Evolutionary conservation across 2,329 filamentous ascomycete genomes (phyloP), one percentile per base, ranked within the genome.

Genomic region (Plectosphaerella sp.): DNA sequence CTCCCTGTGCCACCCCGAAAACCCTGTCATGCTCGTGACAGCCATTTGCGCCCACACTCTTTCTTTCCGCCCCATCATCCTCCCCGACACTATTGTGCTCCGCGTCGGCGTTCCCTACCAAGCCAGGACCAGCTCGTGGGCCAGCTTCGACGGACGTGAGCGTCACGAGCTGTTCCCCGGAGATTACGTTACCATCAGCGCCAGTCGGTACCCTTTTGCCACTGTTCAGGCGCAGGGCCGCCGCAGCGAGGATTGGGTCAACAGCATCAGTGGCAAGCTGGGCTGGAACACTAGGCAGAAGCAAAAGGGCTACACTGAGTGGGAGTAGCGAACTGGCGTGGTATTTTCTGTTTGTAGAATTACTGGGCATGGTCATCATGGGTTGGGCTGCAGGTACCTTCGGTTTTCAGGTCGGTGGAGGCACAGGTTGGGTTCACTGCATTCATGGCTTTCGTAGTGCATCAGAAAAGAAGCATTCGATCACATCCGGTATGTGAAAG

Each of bases 101-200:
- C 84, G 94, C 37, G 80, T 96, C 16, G 94, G 93, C 11, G 92
- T 97, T n/a, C 94, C 94, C 0, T 97, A 96, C 67, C 87, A 95
- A 68, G 90, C 92, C 9, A 79, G 94, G 48, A 91, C 91, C 5
- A 88, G 84, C 60, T 92, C 88, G 41, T 99, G 94, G 93, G 94
- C 92, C n/a, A 96, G 91, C 68, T 99, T 99, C 66, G 94, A 99
- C 69, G 94, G 94, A 2, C 82, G 91, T 55, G 91, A 97, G 74
- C 84, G 91, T 72, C 72, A 89, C n/a, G 89, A 94, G 72, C 76
- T 94, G 37, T 68, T 73, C 47, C 87, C 88, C 0, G 89, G 89
- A 15, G 89, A 94, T 69, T 94, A 94, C 65, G 88, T 93, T 5
- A 93, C 89, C 2, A 87, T 94, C 55, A 90, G 87, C 59, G 89